Percentiles rank a stretch among this genome's conserved stretches.
Evolutionary conservation across 2,329 filamentous ascomycete species (phyloP).

Genomic region (Kalaharituber pfeilii): DNA sequence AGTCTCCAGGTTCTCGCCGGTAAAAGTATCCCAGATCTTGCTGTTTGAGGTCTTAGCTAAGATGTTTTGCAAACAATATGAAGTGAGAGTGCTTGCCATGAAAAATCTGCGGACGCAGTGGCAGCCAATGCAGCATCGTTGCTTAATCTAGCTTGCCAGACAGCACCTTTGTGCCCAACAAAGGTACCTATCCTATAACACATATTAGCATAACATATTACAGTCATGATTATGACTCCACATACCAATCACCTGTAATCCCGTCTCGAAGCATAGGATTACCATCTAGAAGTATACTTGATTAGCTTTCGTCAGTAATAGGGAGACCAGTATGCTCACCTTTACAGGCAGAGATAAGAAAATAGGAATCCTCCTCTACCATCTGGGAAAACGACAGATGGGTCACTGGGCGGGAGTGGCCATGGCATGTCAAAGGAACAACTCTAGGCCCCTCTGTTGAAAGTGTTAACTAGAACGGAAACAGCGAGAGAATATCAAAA

Average conservation of each 20-base stretch:
- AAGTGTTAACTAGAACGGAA: neutral
- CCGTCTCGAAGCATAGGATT: slow-evolving; percentile 98
- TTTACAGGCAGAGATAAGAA: slow-evolving; percentile 86
- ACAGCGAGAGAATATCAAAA: too few relatives aligned
- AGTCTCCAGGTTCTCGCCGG: slow-evolving; percentile 71
- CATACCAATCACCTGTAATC: slow-evolving; percentile 78
- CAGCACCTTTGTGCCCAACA: slow-evolving; percentile 92
- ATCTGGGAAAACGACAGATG: slow-evolving; percentile 79
- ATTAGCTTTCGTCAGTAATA: neutral
- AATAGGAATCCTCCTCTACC: slow-evolving; percentile 69
- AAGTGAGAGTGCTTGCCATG: slow-evolving; percentile 47
- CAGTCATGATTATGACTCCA: too few relatives aligned
- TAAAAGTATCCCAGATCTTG: slow-evolving; percentile 94
- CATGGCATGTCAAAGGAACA: slow-evolving; percentile 83
- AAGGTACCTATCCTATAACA: slow-evolving; percentile 74
- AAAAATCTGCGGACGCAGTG: slow-evolving; percentile 91
- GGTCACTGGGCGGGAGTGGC: slow-evolving; percentile 79
- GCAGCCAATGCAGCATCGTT: slow-evolving; percentile 75
- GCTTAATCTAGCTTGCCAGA: slow-evolving; percentile 88
- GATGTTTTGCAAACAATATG: too few relatives aligned
- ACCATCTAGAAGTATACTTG: slow-evolving; percentile 46
- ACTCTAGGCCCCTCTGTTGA: slow-evolving; percentile 31
- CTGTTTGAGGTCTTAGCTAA: slow-evolving; percentile 31
- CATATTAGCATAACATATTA: slow-evolving; percentile 3
- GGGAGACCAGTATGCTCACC: slow-evolving; percentile 32